phyloP scores from a whole-genome alignment of 2,329 filamentous ascomycete genomes.

The Aspergillus sp. region DNA sequence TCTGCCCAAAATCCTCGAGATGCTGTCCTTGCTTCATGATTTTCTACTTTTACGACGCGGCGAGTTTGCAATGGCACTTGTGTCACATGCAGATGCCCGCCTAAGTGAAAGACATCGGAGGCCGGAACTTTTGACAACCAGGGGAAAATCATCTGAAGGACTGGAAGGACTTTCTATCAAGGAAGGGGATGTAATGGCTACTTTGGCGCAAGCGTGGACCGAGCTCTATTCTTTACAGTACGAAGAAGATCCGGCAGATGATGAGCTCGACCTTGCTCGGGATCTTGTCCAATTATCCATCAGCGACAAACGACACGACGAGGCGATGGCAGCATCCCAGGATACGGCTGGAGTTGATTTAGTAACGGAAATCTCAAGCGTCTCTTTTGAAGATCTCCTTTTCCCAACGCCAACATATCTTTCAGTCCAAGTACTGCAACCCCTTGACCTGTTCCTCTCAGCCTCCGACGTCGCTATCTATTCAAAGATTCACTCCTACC shows the following conservation, averaged over 20 bases:
- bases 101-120: constrained; percentile 69
- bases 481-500: constrained; percentile 78
- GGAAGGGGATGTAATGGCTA: constrained; percentile 76
- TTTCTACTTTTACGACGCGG: constrained; percentile 85
- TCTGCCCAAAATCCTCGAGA: constrained; percentile 68
- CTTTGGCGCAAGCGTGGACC: constrained; percentile 73
- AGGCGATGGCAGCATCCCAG: constrained; percentile 18
- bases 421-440: constrained; percentile 68
- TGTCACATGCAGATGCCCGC: constrained; percentile 77
- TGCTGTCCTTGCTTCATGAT: constrained; percentile 71
- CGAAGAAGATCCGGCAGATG: constrained; percentile 69
- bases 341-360: constrained; percentile 11
- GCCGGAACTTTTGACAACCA: constrained; percentile 42
- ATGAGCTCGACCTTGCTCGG: constrained; percentile 76
- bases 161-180: constrained; percentile 67
- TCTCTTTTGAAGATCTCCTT: constrained; percentile 70
- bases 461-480: constrained; percentile 72
- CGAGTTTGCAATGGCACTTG: constrained; percentile 84
- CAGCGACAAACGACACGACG: constrained; percentile 32
- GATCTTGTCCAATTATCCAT: constrained; percentile 64
- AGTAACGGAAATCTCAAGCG: constrained; percentile 35
- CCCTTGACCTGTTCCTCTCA: constrained; percentile 82
- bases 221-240: constrained; percentile 71
- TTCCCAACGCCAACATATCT: constrained; percentile 72
- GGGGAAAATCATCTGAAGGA: constrained; percentile 47